These are phyloP conservation scores for Cyberlindnera mississippiensis DNA, from an alignment of 805 yeast genomes.

Conservation along the genomic window DNA sequence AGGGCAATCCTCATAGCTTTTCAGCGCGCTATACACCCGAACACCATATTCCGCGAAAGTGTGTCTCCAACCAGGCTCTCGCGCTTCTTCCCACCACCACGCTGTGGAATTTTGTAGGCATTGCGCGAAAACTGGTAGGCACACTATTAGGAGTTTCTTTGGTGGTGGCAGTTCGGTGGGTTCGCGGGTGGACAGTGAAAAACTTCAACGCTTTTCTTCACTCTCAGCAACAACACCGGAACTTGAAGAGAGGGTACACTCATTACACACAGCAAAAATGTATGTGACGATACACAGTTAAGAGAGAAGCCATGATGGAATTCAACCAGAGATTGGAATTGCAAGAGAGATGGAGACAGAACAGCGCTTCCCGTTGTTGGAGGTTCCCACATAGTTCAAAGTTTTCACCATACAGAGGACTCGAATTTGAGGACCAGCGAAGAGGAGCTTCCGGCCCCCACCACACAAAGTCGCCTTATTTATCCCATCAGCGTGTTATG, in stretches of 20 bases:
- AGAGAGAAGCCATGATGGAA: background rate
- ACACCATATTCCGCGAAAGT: no score
- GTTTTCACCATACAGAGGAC: background rate
- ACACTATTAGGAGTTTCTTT: conserved; percentile 6
- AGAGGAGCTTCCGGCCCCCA: background rate
- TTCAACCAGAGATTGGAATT: conserved; percentile 1
- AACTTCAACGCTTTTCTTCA: conserved; percentile 20
- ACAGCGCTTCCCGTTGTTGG: background rate
- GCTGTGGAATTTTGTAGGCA: no score
- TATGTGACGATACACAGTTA: conserved; percentile 16
- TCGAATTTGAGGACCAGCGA: no score
- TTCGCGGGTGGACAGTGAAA: conserved; percentile 9
- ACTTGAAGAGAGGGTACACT: conserved; percentile 6
- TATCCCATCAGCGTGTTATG: no score
- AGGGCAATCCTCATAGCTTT: no score
- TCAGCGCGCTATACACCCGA: no score
- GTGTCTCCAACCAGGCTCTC: no score
- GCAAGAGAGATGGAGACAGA: background rate
- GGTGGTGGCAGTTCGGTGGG: background rate
- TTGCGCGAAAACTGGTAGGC: conserved; percentile 4
- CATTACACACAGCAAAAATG: conserved; percentile 26
- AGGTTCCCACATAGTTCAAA: background rate
- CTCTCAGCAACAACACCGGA: conserved; percentile 4
- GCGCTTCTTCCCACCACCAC: no score
- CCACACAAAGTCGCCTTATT: no score